Evolutionary conservation across 78 protist species (phyloP), one percentile per base, ranked within the genome.

Genomic region (Diacronema lutheri): DNA sequence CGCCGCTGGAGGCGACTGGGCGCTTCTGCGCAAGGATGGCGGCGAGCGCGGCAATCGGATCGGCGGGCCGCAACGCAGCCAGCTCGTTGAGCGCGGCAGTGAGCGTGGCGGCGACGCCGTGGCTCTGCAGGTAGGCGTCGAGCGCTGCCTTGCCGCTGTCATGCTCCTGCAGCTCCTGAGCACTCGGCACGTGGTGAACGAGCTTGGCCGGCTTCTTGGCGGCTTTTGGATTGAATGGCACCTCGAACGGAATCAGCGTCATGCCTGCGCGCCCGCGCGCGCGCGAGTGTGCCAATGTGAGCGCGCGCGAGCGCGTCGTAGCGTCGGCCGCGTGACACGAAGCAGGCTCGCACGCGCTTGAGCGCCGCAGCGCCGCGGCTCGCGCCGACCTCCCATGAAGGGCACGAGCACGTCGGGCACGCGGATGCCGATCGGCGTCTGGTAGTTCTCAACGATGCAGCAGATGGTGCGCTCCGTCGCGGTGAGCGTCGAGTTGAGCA

Each of bases 391-490:
- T 3, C 7, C 7, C 50, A 44, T 44, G 50, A 65, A 65, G 7
- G 33, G 33, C 33, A 65, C 72, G 44, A 65, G 35, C 33, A 33
- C 72, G 44, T 65, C 72, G 14, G 72, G 72, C 33, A 65, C 72
- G 33, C 72, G 72, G 84, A 84, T 73, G 64, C 88, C 88, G 58
- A 5, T 26, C 35, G 5, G n/a, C 14, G 97, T 94, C 92, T 97
- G 99, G 94, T 95, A 88, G 94, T 95, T 97, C 93, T 99, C 99
- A 40, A 96, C 89, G 68, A 99, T 88, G 93, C 97, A 93, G 93
- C 99, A 99, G 57, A 99, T 82, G 55, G 96, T 95, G 29, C 99
- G 92, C 81, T 95, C 93, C 26, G 97, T 94, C 66, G 99, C 99
- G 61, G 89, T 81, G 73, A 99, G 82, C 21, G 99, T 98, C 31